Evolutionary conservation across 805 yeast genomes (phyloP).

Genomic region (Zygoascus flipseniorum): DNA sequence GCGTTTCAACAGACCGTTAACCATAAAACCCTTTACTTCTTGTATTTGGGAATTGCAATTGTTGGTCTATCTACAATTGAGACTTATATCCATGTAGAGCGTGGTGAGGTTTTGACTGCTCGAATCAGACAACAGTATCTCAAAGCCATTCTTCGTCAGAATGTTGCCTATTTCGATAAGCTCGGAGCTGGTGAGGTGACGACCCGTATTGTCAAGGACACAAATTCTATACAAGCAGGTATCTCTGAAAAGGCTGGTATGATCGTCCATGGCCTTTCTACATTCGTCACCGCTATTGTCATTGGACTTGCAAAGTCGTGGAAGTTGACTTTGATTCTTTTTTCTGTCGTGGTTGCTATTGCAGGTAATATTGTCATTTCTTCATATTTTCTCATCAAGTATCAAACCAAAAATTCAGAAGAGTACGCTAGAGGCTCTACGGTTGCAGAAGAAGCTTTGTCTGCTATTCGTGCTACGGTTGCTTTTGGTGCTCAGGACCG

Average conservation of each 20-base stretch:
- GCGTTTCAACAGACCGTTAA: conserved; percentile 29
- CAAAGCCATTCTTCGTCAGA: conserved; percentile 29
- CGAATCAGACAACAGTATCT: conserved; percentile 28
- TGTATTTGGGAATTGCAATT: conserved; percentile 33
- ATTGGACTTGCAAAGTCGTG: conserved; percentile 33
- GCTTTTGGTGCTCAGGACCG: conserved; percentile 34
- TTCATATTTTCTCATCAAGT: conserved; percentile 25
- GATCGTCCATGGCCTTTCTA: conserved; percentile 28
- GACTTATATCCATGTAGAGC: conserved; percentile 30
- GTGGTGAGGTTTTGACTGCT: conserved; percentile 35
- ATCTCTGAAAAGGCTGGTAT: conserved; percentile 36
- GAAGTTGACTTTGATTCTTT: conserved; percentile 33
- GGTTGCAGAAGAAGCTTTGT: conserved; percentile 32
- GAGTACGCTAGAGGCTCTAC: conserved; percentile 33
- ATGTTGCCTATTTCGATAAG: conserved; percentile 30
- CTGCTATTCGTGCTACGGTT: conserved; percentile 35
- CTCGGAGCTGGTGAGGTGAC: conserved; percentile 33
- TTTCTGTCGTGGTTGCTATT: conserved; percentile 31
- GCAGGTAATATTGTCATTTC: conserved; percentile 34
- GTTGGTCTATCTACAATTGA: conserved; percentile 26
- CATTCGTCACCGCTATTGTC: conserved; percentile 32
- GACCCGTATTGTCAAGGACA: conserved; percentile 32
- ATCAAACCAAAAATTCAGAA: conserved; percentile 29
- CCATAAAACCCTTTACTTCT: conserved; percentile 31
- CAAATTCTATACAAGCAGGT: conserved; percentile 32